Conservation (phyloP, 192 early-diverging fungal genomes). For the Entomortierella chlamydospora region DNA sequence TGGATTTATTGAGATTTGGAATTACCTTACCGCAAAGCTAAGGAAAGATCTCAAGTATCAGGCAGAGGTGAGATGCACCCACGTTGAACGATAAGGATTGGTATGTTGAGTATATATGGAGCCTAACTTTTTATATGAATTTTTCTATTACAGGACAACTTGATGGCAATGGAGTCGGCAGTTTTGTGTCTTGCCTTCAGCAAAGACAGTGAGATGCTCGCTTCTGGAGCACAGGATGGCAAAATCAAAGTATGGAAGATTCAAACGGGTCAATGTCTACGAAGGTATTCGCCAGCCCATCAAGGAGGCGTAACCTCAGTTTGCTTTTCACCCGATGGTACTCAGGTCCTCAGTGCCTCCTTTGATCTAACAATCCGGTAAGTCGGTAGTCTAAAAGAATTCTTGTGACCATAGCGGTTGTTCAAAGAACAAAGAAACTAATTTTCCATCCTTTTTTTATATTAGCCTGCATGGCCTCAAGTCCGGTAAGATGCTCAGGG, state of each 20-base stretch:
- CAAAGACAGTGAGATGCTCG: conserved; percentile 82
- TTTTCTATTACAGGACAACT: conserved; percentile 67
- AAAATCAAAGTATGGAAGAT: conserved; percentile 91
- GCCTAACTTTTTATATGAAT: neutral
- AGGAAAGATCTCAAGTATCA: conserved; percentile 92
- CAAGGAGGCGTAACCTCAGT: conserved; percentile 85
- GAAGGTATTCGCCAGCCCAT: conserved; percentile 86
- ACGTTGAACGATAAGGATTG: neutral
- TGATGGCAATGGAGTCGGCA: conserved; percentile 93
- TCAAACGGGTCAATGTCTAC: conserved; percentile 75
- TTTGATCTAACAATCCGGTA: conserved; percentile 84
- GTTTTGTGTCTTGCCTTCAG: conserved; percentile 84
- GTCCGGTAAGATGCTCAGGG: conserved; percentile 91
- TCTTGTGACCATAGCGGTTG: neutral
- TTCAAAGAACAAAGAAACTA: neutral
- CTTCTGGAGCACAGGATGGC: conserved; percentile 87
- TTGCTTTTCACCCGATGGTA: conserved; percentile 80
- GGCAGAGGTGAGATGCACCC: conserved; percentile 74
- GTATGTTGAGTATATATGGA: neutral
- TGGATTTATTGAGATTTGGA: conserved; percentile 98
- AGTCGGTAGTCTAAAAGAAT: too few species aligned
- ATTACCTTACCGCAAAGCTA: conserved; percentile 91
- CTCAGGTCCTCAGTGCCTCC: conserved; percentile 83
- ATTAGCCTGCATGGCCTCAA: conserved; percentile 90
- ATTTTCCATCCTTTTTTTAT: neutral